These are phyloP conservation scores for Fistulinella cinereoalba DNA, from an alignment of 1,284 basidiomycete species.

Conservation along the genomic window DNA sequence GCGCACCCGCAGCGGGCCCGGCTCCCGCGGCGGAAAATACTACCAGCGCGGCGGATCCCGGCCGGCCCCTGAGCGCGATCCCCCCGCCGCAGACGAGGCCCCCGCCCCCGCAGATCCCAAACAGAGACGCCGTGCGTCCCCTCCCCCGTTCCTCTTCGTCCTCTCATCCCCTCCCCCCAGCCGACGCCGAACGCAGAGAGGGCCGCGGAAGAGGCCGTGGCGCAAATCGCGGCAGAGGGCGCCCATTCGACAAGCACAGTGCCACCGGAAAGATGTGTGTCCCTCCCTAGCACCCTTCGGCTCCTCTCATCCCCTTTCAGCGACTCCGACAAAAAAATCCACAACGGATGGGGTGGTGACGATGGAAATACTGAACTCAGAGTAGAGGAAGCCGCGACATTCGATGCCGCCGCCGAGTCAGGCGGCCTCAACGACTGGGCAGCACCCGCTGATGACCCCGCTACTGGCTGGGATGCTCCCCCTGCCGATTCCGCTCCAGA, in stretches of 20 bases:
- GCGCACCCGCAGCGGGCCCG: too few species aligned
- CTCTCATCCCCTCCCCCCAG: constrained; percentile 32
- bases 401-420: constrained; percentile 53
- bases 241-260: constrained; percentile 79
- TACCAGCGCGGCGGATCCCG: constrained; percentile 63
- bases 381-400: constrained; percentile 66
- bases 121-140: constrained; percentile 54
- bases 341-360: constrained; percentile 90
- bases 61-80: constrained; percentile 43
- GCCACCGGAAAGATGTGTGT: constrained; percentile 76
- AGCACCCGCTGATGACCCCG: constrained; percentile 27
- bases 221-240: constrained; percentile 58
- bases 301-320: constrained; percentile 36
- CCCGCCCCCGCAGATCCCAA: constrained; percentile 30
- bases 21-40: constrained; percentile 71
- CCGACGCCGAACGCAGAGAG: constrained; percentile 50
- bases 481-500: constrained; percentile 33
- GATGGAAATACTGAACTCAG: constrained; percentile 78
- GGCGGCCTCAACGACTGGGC: constrained; percentile 44
- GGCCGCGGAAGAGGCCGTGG: constrained; percentile 45
- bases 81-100: constrained; percentile 39
- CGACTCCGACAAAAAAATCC: constrained; percentile 90
- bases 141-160: neutral
- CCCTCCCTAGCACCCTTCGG: constrained; percentile 20
- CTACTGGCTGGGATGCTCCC: constrained; percentile 40